Evolutionary conservation across 768 basidiomycete species (phyloP).

Genomic region (Filobasidium wieringae): DNA sequence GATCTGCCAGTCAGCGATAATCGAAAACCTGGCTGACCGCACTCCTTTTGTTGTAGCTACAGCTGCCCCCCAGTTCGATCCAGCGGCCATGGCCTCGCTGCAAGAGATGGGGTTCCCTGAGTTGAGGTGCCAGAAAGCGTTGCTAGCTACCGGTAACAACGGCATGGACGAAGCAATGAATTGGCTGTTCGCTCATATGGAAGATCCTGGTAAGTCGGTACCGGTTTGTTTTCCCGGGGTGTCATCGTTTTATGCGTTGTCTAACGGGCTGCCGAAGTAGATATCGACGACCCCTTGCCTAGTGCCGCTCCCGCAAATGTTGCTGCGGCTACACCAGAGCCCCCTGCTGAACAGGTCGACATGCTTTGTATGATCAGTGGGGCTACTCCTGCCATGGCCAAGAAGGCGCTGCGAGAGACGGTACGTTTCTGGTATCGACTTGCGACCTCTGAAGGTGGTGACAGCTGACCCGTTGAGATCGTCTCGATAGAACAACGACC

Average conservation of each 20-base stretch:
- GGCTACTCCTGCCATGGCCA: slow-evolving; percentile 68
- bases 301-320: slow-evolving; percentile 23
- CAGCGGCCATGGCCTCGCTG: slow-evolving; percentile 59
- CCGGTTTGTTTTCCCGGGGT: background rate
- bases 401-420: slow-evolving; percentile 75
- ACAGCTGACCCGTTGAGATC: background rate
- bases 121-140: slow-evolving; percentile 74
- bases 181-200: slow-evolving; percentile 92
- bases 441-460: background rate
- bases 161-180: slow-evolving; percentile 79
- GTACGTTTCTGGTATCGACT: slow-evolving; percentile 45
- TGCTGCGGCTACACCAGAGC: slow-evolving; percentile 44
- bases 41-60: slow-evolving; percentile 4
- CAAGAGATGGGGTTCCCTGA: slow-evolving; percentile 84
- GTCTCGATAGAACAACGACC: slow-evolving; percentile 50
- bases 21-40: background rate
- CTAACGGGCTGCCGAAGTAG: slow-evolving; percentile 40
- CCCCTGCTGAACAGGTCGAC: slow-evolving; percentile 56
- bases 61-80: slow-evolving; percentile 54
- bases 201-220: slow-evolving; percentile 59
- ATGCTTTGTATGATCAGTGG: slow-evolving; percentile 88
- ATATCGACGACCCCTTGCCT: slow-evolving; percentile 69
- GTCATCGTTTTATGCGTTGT: background rate
- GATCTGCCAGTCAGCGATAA: background rate
- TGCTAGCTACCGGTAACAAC: slow-evolving; percentile 66